phyloP scores from a whole-genome alignment of 306 rosid species.

The Quercus cerris region DNA sequence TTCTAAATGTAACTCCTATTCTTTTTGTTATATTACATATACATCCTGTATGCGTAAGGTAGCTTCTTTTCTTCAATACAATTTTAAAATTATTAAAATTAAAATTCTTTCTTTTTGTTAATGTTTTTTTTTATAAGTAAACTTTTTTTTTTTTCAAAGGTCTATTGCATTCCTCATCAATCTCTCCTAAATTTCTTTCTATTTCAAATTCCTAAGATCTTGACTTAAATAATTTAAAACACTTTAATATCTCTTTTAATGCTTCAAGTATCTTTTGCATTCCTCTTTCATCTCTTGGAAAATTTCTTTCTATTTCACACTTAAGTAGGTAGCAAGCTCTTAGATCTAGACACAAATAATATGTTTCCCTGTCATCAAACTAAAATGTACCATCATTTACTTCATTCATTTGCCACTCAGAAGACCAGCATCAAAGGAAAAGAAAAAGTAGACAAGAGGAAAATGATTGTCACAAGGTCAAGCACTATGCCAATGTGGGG shows the following conservation, averaged over 20 bases:
- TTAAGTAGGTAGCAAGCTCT: neutral
- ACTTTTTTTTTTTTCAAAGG: neutral
- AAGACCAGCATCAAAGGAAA: neutral
- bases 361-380: slow-evolving; percentile 16
- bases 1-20: no score
- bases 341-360: neutral
- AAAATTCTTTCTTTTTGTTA: no score
- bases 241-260: neutral
- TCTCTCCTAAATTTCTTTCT: no score
- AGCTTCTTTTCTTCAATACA: no score
- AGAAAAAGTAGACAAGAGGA: neutral
- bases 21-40: neutral
- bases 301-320: neutral
- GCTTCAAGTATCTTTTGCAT: neutral
- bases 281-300: neutral
- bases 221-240: no score
- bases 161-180: no score
- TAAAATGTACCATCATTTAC: neutral
- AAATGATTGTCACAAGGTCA: neutral
- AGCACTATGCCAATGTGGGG: no score
- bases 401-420: neutral
- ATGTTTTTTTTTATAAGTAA: no score
- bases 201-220: no score
- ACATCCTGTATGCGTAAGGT: no score
- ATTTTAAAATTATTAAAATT: no score